These are phyloP conservation scores for Tulasnella sp. DNA, from an alignment of 768 basidiomycete species.

Conservation along the genomic window DNA sequence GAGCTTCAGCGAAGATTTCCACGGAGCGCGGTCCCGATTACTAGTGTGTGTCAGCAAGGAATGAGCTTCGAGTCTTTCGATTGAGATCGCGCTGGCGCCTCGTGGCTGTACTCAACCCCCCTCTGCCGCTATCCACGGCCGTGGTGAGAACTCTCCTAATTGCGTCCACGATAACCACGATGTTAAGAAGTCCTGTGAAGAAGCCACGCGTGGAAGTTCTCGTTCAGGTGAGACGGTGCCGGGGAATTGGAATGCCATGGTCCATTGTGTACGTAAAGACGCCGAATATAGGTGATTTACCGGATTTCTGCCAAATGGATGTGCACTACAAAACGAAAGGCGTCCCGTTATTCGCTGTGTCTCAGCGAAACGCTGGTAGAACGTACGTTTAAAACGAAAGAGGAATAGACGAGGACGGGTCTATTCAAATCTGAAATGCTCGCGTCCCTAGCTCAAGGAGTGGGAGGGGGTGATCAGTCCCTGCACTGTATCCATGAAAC, in stretches of 20 bases:
- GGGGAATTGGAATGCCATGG: background rate
- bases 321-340: background rate
- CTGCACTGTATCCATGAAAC: too few relatives aligned
- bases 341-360: background rate
- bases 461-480: too few relatives aligned
- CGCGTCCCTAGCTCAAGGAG: background rate
- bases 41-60: too few relatives aligned
- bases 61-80: background rate
- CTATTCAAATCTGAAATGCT: background rate
- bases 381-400: background rate
- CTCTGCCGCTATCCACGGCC: background rate
- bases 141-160: background rate
- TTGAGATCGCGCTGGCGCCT: background rate
- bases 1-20: background rate
- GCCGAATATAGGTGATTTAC: background rate
- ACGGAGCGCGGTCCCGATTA: background rate
- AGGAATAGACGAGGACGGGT: background rate
- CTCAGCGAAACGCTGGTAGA: background rate
- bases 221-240: background rate
- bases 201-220: background rate
- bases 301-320: background rate
- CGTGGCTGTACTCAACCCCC: background rate
- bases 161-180: background rate
- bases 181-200: background rate
- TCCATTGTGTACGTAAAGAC: background rate